Base-by-base conservation (phyloP, 1,284 basidiomycete species). In the Xerocomus nothofagi region DNA sequence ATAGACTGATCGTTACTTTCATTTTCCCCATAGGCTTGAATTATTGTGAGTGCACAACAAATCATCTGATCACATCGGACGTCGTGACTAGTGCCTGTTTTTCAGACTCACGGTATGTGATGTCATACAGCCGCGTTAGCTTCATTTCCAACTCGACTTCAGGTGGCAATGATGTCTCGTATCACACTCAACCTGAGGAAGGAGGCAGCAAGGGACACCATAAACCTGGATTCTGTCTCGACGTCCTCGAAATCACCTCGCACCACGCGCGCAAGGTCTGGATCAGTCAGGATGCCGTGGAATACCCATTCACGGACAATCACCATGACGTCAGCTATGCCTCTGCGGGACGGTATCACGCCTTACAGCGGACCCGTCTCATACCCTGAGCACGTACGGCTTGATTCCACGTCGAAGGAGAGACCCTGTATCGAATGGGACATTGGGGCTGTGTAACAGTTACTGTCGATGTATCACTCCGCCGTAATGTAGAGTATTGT, bases 111-210 rank as follows among this genome's bases (percentile, higher is more conserved):
- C 67, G 4, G 71, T 71, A 42, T 36, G 61, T 43, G 20, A 36
- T 11, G n/a, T 30, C 18, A 11, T 39, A 17, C 17, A 20, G 6
- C 14, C 15, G 14, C 10, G n/a, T 21, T 17, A 14, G 20, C 39
- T 14, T 21, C 20, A 8, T 39, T 39, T 36, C 9, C 12, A 23
- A 47, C 26, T 21, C 23, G 14, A 32, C 8, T 24, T 55, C 46
- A 73, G 65, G 73, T 76, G 14, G 66, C 73, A 7, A 77, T 78
- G 72, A 72, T 76, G 66, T 74, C 72, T 4, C 71, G 76, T 32
- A 76, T 77, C 32, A 76, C 76, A 2, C 61, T 78, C 11, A 71
- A 70, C 47, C 63, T 77, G 18, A 69, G 56, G 50, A 67, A 54
- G 44, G 39, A 62, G 31, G 46, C 23, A 7, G n/a, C 24, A 10